These are phyloP conservation scores for Fusarium humuli DNA, from an alignment of 2,329 filamentous ascomycete species.

Conservation along the genomic window DNA sequence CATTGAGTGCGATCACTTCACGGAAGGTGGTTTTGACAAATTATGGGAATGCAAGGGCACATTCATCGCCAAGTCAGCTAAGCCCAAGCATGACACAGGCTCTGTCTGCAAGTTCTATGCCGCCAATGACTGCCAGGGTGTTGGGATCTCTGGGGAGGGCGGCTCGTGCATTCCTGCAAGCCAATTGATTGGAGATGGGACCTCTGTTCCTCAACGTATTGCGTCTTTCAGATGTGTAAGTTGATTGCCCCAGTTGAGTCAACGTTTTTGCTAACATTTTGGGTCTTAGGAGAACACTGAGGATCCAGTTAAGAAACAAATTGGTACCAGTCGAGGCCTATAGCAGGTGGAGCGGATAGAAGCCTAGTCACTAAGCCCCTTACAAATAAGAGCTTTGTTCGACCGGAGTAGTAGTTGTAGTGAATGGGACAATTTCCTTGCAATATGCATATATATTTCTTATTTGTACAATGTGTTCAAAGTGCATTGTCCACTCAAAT, in stretches of 20 bases:
- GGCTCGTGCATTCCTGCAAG: not conserved
- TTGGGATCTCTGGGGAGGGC: not conserved
- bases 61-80: not conserved
- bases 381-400: not conserved
- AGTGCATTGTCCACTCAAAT: not conserved
- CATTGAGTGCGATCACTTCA: not conserved
- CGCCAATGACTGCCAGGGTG: not conserved
- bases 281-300: not conserved
- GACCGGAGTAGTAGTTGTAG: not conserved
- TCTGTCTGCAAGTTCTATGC: not conserved
- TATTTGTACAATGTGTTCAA: not conserved
- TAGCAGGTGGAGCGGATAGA: too few species aligned
- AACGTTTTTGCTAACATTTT: not conserved
- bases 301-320: not conserved
- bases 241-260: fast-evolving
- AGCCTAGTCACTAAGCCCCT: not conserved
- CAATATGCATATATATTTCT: not conserved
- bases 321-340: not conserved
- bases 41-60: not conserved
- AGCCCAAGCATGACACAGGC: not conserved
- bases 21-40: not conserved
- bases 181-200: not conserved
- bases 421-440: fast-evolving
- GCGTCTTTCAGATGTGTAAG: not conserved
- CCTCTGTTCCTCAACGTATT: not conserved